Evolutionary conservation across 2,329 filamentous ascomycete species (phyloP), one percentile per base, ranked within the genome.

Genomic region (Calonectria henricotiae): DNA sequence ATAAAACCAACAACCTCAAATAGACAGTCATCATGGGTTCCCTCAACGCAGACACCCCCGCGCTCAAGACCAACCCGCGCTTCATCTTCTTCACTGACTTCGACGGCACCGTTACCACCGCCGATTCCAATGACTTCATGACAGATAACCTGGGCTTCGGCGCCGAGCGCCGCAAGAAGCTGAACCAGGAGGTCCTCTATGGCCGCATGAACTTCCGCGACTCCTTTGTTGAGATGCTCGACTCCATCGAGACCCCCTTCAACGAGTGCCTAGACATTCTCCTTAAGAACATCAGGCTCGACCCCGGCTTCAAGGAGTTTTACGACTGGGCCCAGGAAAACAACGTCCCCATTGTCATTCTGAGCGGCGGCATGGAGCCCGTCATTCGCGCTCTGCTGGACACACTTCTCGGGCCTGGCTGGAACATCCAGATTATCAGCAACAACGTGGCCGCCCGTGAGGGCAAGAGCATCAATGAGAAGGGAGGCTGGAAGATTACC

Each of bases 61-160:
- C 90, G 51, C 84, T 92, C 81, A 86, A 86, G 78, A 90, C 87
- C 68, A 91, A 93, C 81, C 95, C 95, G 62, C 93, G 94, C 84
- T 93, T 94, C 86, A 95, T 99, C 86, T 98, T 99, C 89, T 98
- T 98, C 87, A 98, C 95, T 76, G 96, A 99, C 85, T 98, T 98
- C 81, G 96, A 99, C 84, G 96, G 96, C 79, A 98, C 95, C 65
- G 96, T 98, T 81, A 98, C 96, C 60, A 88, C 87, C 66, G 86
- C 89, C 78, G 90, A 92, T 83, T 89, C 86, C 80, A 92, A 91
- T 80, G 89, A 90, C 83, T 89, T 83, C 82, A 86, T 96, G 90
- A 98, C 95, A 68, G 96, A 98, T 86, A 96, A 94, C 83, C 89
- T 98, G 71, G 96, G 96, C 72, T 98, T 92, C 80, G 96, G 96